Conservation (phyloP, 2,329 filamentous ascomycete genomes). For the Verticillium alfalfae region DNA sequence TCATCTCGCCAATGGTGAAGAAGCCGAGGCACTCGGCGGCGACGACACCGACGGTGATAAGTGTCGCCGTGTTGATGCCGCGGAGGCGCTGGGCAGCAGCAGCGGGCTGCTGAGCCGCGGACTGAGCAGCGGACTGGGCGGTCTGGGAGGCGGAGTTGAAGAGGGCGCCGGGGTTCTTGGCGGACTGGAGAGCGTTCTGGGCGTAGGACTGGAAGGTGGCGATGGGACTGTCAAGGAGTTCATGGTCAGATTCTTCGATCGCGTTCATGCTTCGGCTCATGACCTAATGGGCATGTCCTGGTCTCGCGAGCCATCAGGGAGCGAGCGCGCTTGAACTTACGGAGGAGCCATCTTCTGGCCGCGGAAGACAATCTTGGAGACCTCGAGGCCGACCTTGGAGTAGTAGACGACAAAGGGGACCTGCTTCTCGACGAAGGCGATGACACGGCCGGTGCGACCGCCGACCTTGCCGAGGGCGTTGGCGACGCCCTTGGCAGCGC, state of each 20-base stretch:
- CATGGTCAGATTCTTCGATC: conserved; percentile 3
- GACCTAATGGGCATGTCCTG: too few relatives aligned
- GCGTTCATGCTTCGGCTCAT: conserved; percentile 3
- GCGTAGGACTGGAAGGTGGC: conserved; percentile 84
- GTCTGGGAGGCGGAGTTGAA: conserved; percentile 51
- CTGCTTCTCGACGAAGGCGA: conserved; percentile 68
- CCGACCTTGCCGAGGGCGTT: conserved; percentile 70
- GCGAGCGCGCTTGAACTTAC: conserved; percentile 51
- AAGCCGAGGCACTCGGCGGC: conserved; percentile 86
- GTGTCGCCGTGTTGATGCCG: conserved; percentile 65
- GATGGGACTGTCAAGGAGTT: conserved; percentile 50
- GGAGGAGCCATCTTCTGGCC: conserved; percentile 90
- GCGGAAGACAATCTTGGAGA: conserved; percentile 80
- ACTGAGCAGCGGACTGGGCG: conserved; percentile 50
- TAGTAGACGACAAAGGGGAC: conserved; percentile 89
- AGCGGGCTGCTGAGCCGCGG: conserved; percentile 40
- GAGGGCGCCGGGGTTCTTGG: conserved; percentile 63
- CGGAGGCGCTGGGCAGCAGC: conserved; percentile 44
- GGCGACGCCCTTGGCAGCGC: conserved; percentile 62
- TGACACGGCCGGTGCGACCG: conserved; percentile 73
- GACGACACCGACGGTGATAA: conserved; percentile 70
- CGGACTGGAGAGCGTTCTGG: conserved; percentile 64
- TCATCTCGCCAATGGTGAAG: conserved; percentile 96
- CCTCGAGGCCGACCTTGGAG: conserved; percentile 79
- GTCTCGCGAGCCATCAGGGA: too few relatives aligned